Evolutionary conservation across 2,329 filamentous ascomycete genomes (phyloP).

Genomic region (Ophiostoma ulmi): DNA sequence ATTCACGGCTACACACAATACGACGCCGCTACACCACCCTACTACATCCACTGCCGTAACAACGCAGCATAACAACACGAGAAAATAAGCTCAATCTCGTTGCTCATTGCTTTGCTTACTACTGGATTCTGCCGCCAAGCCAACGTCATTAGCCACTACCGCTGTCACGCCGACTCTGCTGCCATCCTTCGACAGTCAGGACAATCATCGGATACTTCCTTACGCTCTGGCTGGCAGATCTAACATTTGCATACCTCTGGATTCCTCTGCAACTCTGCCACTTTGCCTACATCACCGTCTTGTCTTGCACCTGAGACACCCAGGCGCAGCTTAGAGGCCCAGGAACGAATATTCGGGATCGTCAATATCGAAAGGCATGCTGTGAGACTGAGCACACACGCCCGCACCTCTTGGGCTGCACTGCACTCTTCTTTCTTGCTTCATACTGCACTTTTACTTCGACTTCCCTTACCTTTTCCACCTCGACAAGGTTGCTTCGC

Average conservation of each 20-base stretch:
- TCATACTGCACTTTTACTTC: not conserved
- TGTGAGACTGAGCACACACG: conserved; percentile 24
- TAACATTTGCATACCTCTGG: not conserved
- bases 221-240: not conserved
- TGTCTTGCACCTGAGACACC: conserved; percentile 3
- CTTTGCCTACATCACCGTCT: not conserved
- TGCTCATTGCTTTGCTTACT: not conserved
- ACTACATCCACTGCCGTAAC: conserved; percentile 10
- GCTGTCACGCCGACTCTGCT: not conserved
- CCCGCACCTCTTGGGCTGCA: conserved; percentile 14
- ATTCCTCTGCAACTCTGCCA: not conserved
- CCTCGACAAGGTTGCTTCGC: not conserved
- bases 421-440: not conserved
- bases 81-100: not conserved
- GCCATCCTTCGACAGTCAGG: not conserved
- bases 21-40: conserved; percentile 5
- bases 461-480: not conserved
- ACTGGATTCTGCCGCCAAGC: conserved; percentile 5
- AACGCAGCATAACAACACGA: conserved; percentile 2
- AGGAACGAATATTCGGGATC: conserved; percentile 20
- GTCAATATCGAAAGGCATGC: conserved; percentile 25
- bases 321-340: conserved; percentile 8
- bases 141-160: conserved; percentile 1
- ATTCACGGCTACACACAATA: conserved; percentile 14
- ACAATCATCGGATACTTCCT: conserved; percentile 1